Percentiles rank a stretch among this genome's conserved stretches.
phyloP scores from a whole-genome alignment of 768 basidiomycete genomes.

The Sporobolomyces roseus region DNA sequence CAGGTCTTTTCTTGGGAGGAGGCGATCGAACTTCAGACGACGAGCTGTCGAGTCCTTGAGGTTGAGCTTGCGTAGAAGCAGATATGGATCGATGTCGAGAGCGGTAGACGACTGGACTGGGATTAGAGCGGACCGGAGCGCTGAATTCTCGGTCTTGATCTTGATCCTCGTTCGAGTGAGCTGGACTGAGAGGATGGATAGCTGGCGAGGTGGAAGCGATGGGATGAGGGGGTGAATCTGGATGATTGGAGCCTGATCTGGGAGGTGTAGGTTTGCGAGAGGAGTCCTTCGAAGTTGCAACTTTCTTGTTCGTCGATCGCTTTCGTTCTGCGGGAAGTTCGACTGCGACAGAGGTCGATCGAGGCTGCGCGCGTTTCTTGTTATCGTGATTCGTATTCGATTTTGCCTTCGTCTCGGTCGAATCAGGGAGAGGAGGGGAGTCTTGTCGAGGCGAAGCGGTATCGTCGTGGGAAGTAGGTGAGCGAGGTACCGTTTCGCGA shows the following conservation, averaged over 20 bases:
- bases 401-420: too few relatives aligned
- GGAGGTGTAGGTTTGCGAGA: background rate
- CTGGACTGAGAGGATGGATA: background rate
- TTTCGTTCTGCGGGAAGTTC: background rate
- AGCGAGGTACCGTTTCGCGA: background rate
- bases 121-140: background rate
- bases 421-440: too few relatives aligned
- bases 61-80: background rate
- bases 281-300: background rate
- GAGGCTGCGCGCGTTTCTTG: background rate
- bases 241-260: background rate
- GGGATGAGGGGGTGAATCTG: background rate
- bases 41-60: background rate
- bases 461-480: too few relatives aligned
- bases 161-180: background rate
- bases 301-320: background rate
- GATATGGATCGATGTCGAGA: background rate
- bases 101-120: background rate
- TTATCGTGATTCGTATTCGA: too few relatives aligned
- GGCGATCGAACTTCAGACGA: slow-evolving; percentile 3
- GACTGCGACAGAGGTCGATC: background rate
- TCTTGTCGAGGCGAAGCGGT: too few relatives aligned
- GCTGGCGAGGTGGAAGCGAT: background rate
- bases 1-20: background rate
- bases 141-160: background rate